These are phyloP conservation scores for Conticribra guillardii DNA, from an alignment of 108 stramenopile genomes.

Conservation along the genomic window DNA sequence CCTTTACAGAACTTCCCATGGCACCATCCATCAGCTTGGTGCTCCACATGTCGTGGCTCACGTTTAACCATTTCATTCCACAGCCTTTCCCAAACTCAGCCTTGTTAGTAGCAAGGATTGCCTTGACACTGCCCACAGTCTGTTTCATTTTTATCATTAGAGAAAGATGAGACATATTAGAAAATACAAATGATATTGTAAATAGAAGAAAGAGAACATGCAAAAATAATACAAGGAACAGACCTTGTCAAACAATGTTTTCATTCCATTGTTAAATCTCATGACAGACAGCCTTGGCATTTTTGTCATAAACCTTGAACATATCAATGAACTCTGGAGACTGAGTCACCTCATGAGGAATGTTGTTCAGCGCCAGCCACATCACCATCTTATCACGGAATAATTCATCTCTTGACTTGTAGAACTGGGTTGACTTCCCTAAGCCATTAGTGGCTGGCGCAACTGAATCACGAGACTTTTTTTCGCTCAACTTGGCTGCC, in stretches of 20 bases:
- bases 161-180: not conserved
- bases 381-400: not conserved
- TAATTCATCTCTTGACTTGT: not conserved
- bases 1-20: not conserved
- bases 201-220: not conserved
- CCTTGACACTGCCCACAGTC: too few relatives aligned
- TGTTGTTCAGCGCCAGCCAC: not conserved
- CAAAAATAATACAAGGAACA: not conserved
- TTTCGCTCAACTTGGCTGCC: not conserved
- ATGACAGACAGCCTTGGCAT: not conserved
- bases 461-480: not conserved
- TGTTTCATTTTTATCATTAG: too few relatives aligned
- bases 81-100: not conserved
- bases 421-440: not conserved
- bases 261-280: not conserved
- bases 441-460: too few relatives aligned
- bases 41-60: not conserved
- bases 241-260: not conserved
- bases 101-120: not conserved
- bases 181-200: not conserved
- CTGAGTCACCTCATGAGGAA: constrained; percentile 2
- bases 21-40: not conserved
- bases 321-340: not conserved
- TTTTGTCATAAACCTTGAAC: not conserved
- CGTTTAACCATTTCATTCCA: not conserved